Evolutionary conservation across 73 alveolate species (phyloP).

Genomic region (Tetrahymena elliotti): DNA sequence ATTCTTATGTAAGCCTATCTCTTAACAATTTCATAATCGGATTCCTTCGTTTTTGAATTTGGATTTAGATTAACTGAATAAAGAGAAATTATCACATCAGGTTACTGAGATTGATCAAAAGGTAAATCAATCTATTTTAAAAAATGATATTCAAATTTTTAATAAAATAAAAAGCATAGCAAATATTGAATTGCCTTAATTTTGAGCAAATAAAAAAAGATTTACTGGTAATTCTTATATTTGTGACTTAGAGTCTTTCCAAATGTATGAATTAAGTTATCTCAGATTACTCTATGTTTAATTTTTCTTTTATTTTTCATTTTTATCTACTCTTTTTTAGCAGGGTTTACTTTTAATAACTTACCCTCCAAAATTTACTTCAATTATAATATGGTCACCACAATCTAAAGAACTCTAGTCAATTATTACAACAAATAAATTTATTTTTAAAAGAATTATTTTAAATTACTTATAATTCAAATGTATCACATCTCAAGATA

Average conservation of each 20-base stretch:
- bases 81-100: slow-evolving; percentile 77
- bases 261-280: slow-evolving; percentile 4
- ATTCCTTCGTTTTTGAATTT: neutral
- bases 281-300: neutral
- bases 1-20: slow-evolving; percentile 40
- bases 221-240: slow-evolving; percentile 4
- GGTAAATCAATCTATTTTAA: slow-evolving; percentile 55
- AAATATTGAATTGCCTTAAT: too few species aligned
- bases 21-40: neutral
- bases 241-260: slow-evolving; percentile 8
- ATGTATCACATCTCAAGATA: slow-evolving; percentile 60
- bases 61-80: slow-evolving; percentile 37
- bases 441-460: neutral
- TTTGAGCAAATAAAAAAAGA: too few species aligned
- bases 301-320: slow-evolving; percentile 47
- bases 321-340: slow-evolving; percentile 16
- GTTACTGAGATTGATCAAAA: slow-evolving; percentile 55
- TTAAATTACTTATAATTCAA: slow-evolving; percentile 51
- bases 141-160: neutral
- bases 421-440: neutral
- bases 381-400: slow-evolving; percentile 57
- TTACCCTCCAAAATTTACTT: slow-evolving; percentile 54
- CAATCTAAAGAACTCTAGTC: slow-evolving; percentile 39
- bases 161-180: too few species aligned
- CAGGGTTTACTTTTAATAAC: slow-evolving; percentile 12